A percentile compares a stretch with the other conserved stretches of the same genome.
Evolutionary conservation across 1,284 basidiomycete genomes (phyloP).

Genomic region (Malassezia japonica): DNA sequence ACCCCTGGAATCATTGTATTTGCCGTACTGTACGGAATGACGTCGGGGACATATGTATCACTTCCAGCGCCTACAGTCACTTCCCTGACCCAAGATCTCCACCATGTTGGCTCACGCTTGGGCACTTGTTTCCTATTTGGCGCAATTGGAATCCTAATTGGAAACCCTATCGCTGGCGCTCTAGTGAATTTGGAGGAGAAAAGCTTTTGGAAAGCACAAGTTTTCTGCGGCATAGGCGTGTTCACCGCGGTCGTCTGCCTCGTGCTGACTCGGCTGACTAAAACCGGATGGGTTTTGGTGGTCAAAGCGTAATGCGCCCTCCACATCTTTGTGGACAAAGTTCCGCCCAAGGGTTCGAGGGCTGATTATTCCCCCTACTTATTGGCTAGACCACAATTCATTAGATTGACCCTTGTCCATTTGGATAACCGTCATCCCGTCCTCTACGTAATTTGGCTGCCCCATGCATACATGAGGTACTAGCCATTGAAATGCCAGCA

Average conservation of each 20-base stretch:
- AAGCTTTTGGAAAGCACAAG: constrained; percentile 13
- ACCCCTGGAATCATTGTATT: constrained; percentile 19
- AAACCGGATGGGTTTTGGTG: not conserved
- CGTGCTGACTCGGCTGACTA: not conserved
- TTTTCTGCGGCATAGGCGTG: constrained; percentile 7
- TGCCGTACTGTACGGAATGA: constrained; percentile 31
- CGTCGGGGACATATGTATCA: constrained; percentile 29
- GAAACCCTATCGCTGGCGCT: constrained; percentile 22
- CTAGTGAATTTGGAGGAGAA: constrained; percentile 8
- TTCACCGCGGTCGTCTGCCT: not conserved
- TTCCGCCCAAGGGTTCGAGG: too few relatives aligned
- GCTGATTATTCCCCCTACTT: too few relatives aligned
- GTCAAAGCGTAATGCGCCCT: not conserved
- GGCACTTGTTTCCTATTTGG: constrained; percentile 4
- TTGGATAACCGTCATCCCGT: too few relatives aligned
- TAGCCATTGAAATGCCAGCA: too few relatives aligned
- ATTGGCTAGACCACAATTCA: too few relatives aligned
- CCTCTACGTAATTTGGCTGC: too few relatives aligned
- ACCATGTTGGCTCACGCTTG: constrained; percentile 3
- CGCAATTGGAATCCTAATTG: constrained; percentile 17
- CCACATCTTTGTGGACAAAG: too few relatives aligned
- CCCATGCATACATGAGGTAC: too few relatives aligned
- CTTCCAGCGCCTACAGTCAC: constrained; percentile 17
- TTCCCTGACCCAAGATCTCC: constrained; percentile 5
- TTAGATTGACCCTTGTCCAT: too few relatives aligned